Evolutionary conservation across 2,329 filamentous ascomycete genomes (phyloP).

Genomic region (Paraphaeosphaeria sporulosa): DNA sequence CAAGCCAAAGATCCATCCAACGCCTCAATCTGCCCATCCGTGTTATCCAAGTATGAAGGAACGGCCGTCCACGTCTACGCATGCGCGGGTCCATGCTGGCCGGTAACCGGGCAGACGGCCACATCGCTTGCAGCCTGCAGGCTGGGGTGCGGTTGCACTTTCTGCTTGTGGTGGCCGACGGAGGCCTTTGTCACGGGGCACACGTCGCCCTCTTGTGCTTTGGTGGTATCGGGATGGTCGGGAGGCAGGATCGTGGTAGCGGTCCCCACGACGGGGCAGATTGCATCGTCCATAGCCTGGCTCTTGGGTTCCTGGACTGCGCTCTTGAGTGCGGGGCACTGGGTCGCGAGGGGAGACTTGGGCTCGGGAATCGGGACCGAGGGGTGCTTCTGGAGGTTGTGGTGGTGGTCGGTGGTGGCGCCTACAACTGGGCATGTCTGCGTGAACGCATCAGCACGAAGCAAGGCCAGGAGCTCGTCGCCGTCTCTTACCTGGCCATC

Average conservation of each 20-base stretch:
- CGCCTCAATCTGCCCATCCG: background rate
- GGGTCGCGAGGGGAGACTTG: constrained; percentile 40
- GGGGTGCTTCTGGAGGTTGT: constrained; percentile 53
- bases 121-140: constrained; percentile 49
- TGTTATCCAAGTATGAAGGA: background rate
- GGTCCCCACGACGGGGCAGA: constrained; percentile 55
- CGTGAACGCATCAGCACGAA: background rate
- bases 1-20: constrained; percentile 3
- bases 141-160: constrained; percentile 51
- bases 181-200: constrained; percentile 56
- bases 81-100: constrained; percentile 36
- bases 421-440: constrained; percentile 54
- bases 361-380: constrained; percentile 37
- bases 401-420: constrained; percentile 55
- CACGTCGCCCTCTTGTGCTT: constrained; percentile 48
- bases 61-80: background rate
- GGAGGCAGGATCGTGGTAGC: constrained; percentile 53
- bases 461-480: background rate
- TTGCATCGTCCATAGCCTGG: constrained; percentile 51
- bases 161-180: constrained; percentile 53
- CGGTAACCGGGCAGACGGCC: constrained; percentile 53
- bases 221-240: constrained; percentile 50
- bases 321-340: constrained; percentile 53
- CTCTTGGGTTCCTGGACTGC: constrained; percentile 45
- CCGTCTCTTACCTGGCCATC: constrained; percentile 43